A percentile compares a stretch with the other conserved stretches of the same genome.
These are phyloP conservation scores for Cercophora scortea DNA, from an alignment of 495 filamentous ascomycete species.

Conservation along the genomic window DNA sequence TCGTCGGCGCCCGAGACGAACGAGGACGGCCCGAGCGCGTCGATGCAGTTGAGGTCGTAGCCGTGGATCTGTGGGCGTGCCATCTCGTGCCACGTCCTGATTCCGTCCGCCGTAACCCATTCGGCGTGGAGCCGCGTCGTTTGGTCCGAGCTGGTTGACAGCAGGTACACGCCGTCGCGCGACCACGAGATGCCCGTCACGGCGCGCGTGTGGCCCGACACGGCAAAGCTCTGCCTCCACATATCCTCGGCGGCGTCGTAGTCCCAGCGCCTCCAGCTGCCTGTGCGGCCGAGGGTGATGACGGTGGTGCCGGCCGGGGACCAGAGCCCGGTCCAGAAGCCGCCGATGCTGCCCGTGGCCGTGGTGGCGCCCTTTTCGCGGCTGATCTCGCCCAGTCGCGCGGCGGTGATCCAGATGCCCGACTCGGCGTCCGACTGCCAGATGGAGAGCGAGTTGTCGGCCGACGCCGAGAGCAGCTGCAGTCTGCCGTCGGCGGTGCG, in stretches of 20 bases:
- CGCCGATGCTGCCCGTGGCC: slow-evolving; percentile 89
- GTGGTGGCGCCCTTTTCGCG: slow-evolving; percentile 90
- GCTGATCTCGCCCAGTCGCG: slow-evolving; percentile 86
- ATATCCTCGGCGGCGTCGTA: slow-evolving; percentile 38
- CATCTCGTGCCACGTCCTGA: slow-evolving; percentile 81
- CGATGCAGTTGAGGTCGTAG: slow-evolving; percentile 94
- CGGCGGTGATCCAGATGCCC: slow-evolving; percentile 80
- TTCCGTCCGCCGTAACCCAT: slow-evolving; percentile 48
- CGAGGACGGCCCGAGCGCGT: slow-evolving; percentile 55
- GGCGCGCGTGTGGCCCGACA: slow-evolving; percentile 76
- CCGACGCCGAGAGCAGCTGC: slow-evolving; percentile 83
- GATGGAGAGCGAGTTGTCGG: slow-evolving; percentile 88
- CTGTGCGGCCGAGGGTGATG: slow-evolving; percentile 78
- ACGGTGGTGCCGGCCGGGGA: slow-evolving; percentile 67
- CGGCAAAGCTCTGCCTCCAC: slow-evolving; percentile 70
- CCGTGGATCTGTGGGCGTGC: slow-evolving; percentile 95
- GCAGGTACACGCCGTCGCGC: slow-evolving; percentile 69
- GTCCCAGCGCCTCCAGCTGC: slow-evolving; percentile 84
- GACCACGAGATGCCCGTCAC: slow-evolving; percentile 81
- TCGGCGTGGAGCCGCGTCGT: slow-evolving; percentile 88
- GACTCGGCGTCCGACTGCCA: slow-evolving; percentile 80
- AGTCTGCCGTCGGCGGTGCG: slow-evolving; percentile 31
- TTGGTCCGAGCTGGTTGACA: slow-evolving; percentile 87
- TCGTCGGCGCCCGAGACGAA: slow-evolving; percentile 98
- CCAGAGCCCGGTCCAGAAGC: slow-evolving; percentile 96